These are phyloP conservation scores for Rhododendron simsii DNA, from an alignment of 148 eudicot species.

Conservation along the genomic window DNA sequence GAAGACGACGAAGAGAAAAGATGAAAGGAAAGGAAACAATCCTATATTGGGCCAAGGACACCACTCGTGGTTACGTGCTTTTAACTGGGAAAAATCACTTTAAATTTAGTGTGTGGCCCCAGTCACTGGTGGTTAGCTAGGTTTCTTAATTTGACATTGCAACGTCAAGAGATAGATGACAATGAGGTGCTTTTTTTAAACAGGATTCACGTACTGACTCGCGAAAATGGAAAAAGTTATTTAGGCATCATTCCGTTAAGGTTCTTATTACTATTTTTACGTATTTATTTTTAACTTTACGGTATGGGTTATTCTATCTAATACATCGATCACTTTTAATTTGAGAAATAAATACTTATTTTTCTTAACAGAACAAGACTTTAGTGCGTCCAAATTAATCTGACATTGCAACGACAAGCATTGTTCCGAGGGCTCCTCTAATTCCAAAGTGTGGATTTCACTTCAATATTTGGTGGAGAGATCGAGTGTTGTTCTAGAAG, in stretches of 20 bases:
- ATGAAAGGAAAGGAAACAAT: neutral
- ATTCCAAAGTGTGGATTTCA: too few species aligned
- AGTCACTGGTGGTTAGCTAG: neutral
- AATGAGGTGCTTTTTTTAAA: neutral
- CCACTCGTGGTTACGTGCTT: neutral
- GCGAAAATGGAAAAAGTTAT: too few species aligned
- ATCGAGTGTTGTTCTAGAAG: too few species aligned
- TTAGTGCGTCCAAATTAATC: too few species aligned
- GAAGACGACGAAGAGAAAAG: neutral
- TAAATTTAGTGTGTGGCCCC: neutral
- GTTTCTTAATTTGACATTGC: neutral
- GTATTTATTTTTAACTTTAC: too few species aligned
- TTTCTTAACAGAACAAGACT: rapidly evolving
- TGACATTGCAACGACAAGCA: too few species aligned
- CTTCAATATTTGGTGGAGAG: too few species aligned
- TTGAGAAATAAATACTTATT: too few species aligned
- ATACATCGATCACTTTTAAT: too few species aligned
- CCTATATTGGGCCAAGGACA: neutral
- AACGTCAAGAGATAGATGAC: neutral
- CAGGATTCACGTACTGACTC: neutral
- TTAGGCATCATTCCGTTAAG: rapidly evolving
- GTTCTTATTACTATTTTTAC: too few species aligned
- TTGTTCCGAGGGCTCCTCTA: too few species aligned
- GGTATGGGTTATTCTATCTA: too few species aligned
- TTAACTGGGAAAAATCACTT: neutral